Evolutionary conservation across 352 stramenopile genomes (phyloP).

Genomic region (Phytophthora parvispora): DNA sequence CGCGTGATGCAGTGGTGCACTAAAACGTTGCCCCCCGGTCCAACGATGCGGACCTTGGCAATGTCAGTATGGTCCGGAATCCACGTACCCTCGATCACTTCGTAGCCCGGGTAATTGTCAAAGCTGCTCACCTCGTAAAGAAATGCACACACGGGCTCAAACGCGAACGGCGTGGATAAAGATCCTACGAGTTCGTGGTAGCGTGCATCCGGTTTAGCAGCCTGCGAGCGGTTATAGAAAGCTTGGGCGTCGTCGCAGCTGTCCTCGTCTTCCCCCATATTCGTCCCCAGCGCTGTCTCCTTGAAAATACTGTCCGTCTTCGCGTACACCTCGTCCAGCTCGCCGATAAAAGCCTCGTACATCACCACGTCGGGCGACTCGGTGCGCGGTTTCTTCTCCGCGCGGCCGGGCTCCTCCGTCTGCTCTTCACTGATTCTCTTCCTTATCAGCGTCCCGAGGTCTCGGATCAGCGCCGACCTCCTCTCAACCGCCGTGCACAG

Average conservation of each 20-base stretch:
- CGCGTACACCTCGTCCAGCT: conserved; percentile 37
- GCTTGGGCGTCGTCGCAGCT: not conserved
- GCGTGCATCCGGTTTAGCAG: not conserved
- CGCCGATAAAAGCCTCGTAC: conserved; percentile 30
- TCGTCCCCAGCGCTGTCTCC: not conserved
- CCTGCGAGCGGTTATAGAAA: not conserved
- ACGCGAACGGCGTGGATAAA: conserved; percentile 13
- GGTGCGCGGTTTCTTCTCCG: conserved; percentile 15
- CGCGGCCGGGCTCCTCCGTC: not conserved
- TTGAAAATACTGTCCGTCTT: conserved; percentile 28
- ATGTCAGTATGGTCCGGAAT: conserved; percentile 32
- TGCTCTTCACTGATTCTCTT: conserved; percentile 32
- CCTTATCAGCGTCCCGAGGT: conserved; percentile 16
- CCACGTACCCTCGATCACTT: conserved; percentile 18
- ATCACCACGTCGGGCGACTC: conserved; percentile 21
- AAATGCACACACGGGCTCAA: conserved; percentile 9
- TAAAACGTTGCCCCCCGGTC: not conserved
- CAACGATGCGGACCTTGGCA: conserved; percentile 20
- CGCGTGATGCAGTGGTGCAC: conserved; percentile 40
- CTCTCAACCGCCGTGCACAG: conserved; percentile 24
- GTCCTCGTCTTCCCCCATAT: too few species aligned
- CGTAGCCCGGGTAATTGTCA: conserved; percentile 15
- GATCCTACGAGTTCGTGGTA: not conserved
- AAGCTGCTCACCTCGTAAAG: conserved; percentile 3
- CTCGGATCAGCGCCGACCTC: conserved; percentile 17